Evolutionary conservation across 805 yeast genomes (phyloP), one percentile per base, ranked within the genome.

Genomic region (Lachancea kluyveri): DNA sequence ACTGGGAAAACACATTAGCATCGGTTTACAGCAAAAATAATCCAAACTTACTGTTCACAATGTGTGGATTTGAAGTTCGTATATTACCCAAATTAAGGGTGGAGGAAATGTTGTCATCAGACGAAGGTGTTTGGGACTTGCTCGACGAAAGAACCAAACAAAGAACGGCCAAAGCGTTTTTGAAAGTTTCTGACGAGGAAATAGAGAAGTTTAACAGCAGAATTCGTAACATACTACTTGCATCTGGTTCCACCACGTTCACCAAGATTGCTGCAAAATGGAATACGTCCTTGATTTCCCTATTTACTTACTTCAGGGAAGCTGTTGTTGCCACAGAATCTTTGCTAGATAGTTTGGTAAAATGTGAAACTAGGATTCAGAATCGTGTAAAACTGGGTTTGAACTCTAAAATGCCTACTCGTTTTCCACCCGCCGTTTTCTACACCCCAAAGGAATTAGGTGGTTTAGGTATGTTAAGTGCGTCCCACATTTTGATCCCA

Each of bases 401-500:
- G 39, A 92, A 92, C 49, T 90, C 97, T 9, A 92, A 92, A 59
- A 92, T 92, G 99, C 99, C 99, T 1, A 79, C 96, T 0, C 68
- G 99, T 35, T 92, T 92, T 61, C 99, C 99, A 3, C 99, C 98
- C 0, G 96, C 96, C 3, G 98, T 92, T 0, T 92, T 92, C 50
- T 92, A 92, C 54, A 87, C 98, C 0, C 98, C 98, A 0, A 90
- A 88, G 46, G 99, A 92, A 54, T 62, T 92, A 3, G 98, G 99
- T 30, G 99, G 99, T 26, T 63, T 92, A 26, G 99, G 98, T 16
- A 92, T 92, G 98, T 64, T 92, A 16, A 84, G 95, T 66, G 97
- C 97, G 0, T 85, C 96, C 9, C 98, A 92, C 54, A 85, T 92
- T 30, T 65, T 92, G 41, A 92, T 92, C 43, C 98, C 98, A 0